These are phyloP conservation scores for Physcomitrium patens DNA, from an alignment of 225 moss, liverwort and hornwort species.

Conservation along the genomic window DNA sequence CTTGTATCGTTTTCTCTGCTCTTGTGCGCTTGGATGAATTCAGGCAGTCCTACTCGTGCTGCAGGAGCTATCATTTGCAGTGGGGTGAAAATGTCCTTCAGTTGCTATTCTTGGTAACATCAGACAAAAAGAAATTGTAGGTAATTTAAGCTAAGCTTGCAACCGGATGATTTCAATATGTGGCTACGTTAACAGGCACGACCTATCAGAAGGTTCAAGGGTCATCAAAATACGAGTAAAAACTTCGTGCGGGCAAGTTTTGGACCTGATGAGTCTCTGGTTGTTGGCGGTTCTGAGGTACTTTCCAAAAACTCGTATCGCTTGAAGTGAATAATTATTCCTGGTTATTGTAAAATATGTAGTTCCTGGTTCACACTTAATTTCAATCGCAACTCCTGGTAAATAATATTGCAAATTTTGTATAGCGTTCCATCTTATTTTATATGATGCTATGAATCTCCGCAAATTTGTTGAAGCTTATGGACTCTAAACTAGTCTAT, in stretches of 20 bases:
- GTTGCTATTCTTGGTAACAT: background rate
- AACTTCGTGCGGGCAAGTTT: conserved; percentile 93
- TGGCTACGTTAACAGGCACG: conserved; percentile 55
- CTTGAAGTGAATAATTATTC: conserved; percentile 13
- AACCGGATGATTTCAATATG: conserved; percentile 11
- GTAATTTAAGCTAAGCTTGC: background rate
- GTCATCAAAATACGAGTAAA: conserved; percentile 96
- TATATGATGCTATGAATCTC: conserved; percentile 6
- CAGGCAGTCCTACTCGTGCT: too few relatives aligned
- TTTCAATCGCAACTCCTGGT: conserved; percentile 6
- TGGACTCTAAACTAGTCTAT: background rate
- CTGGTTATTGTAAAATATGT: background rate
- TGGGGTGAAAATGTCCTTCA: background rate
- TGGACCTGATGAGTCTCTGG: conserved; percentile 87
- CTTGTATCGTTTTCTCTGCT: conserved; percentile 18
- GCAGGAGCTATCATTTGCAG: background rate
- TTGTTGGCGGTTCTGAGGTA: conserved; percentile 96
- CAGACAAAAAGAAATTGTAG: background rate
- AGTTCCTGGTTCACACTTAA: background rate
- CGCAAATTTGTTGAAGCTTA: conserved; percentile 3
- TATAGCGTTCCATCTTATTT: background rate
- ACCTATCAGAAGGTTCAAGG: conserved; percentile 84
- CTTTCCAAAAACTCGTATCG: conserved; percentile 7
- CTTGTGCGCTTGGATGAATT: background rate
- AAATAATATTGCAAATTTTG: background rate